Conservation (phyloP, 108 stramenopile genomes). For the Stephanodiscus triporus region DNA sequence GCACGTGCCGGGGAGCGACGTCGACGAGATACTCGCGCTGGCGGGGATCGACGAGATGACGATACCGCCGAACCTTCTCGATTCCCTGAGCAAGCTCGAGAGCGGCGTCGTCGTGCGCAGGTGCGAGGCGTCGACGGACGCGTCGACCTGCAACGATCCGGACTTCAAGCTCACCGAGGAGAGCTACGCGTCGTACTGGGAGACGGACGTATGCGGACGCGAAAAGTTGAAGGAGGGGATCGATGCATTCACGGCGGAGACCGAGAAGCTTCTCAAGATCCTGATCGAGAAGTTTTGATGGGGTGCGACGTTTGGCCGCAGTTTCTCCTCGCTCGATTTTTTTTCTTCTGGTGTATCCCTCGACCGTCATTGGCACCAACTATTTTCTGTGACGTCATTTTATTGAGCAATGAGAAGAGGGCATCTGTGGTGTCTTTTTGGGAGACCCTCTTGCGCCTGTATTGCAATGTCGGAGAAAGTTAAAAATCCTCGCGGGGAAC, state of each 20-base stretch:
- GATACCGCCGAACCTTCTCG: conserved; percentile 76
- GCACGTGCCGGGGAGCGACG: conserved; percentile 60
- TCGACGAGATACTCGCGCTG: conserved; percentile 85
- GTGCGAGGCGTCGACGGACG: conserved; percentile 48
- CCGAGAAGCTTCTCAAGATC: conserved; percentile 84
- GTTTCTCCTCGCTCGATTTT: no score
- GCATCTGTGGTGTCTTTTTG: no score
- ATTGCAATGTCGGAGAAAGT: no score
- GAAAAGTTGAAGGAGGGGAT: conserved; percentile 97
- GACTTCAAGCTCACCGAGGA: conserved; percentile 56
- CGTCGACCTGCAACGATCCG: conserved; percentile 64
- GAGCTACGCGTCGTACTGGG: conserved; percentile 72
- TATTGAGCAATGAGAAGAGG: no score
- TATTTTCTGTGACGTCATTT: no score
- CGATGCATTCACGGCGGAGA: conserved; percentile 82
- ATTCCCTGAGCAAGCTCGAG: conserved; percentile 51
- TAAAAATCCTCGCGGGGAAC: no score
- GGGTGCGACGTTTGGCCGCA: no score
- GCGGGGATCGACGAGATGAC: conserved; percentile 90
- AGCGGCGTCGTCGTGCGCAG: conserved; percentile 35
- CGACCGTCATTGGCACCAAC: no score
- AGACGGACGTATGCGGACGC: conserved; percentile 90
- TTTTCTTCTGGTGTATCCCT: no score
- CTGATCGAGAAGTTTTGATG: conserved; percentile 63
- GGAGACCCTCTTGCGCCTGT: no score